Evolutionary conservation across 352 stramenopile species (phyloP), one percentile per base, ranked within the genome.

Genomic region (Hyaloperonospora brassicae): DNA sequence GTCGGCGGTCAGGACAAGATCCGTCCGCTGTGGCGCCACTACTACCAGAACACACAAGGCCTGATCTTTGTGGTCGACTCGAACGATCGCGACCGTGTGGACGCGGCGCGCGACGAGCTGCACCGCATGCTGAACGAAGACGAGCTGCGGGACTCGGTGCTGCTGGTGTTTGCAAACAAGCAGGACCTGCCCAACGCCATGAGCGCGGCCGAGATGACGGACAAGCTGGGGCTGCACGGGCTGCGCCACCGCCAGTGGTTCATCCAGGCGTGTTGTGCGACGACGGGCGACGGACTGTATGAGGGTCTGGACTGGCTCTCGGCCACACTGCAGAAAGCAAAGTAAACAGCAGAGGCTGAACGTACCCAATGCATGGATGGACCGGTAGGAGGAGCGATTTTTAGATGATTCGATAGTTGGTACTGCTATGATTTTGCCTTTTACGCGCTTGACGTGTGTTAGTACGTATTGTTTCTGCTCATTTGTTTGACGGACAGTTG

Each of bases 51-150:
- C 81, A 99, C 95, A 68, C 95, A 99, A 82, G 97, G 93, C 54
- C 76, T 99, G 38, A 99, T 99, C 73, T 99, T 99, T 67, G 96
- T 99, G 31, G 96, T 99, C 51, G 97, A 99, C 79, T 98, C 93
- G 53, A 98, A 98, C 76, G 97, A 99, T 86, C 78, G 87, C 58
- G 96, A 98, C 70, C 95, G 97, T 95, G 89, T 99, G 50, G 95
- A 98, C 52, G 89, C 80, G 41, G 96, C 96, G 45, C 87, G 94
- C 47, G 95, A 98, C 53, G 97, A 99, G 77, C 79, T 99, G 47
- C 89, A 98, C 77, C 88, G 92, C 67, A 98, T 99, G 91, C 69
- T 99, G 59, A 98, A 98, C 64, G 96, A 98, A 64, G 96, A 99
- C 59, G 93, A 98, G 73, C 87, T 99, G 27, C 89, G 91, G 47